These are phyloP conservation scores for Acanthamoeba sp. DNA, from an alignment of 208 protist genomes.

Conservation along the genomic window DNA sequence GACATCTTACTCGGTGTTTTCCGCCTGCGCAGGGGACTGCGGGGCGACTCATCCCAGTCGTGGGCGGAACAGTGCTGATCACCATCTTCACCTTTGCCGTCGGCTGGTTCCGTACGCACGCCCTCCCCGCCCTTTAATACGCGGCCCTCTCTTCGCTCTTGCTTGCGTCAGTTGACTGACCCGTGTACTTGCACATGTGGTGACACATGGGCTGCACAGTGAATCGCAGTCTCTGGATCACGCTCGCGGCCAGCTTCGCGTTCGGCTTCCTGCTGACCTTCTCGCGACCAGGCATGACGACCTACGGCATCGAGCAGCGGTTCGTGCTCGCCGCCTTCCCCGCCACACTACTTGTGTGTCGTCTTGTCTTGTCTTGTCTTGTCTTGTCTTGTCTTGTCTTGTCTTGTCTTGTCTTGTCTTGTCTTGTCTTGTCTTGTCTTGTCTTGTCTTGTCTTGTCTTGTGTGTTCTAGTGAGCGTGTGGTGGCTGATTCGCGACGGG, in stretches of 20 bases:
- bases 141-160: background rate
- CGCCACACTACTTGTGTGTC: no score
- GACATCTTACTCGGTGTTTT: background rate
- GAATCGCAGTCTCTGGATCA: constrained; percentile 10
- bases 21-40: background rate
- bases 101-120: background rate
- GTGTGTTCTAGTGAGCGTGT: no score
- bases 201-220: background rate
- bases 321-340: background rate
- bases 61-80: background rate
- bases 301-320: constrained; percentile 26
- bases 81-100: background rate
- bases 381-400: no score
- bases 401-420: no score
- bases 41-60: background rate
- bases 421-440: no score
- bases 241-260: constrained; percentile 2
- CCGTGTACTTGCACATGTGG: background rate
- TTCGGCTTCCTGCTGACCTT: constrained; percentile 45
- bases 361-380: no score
- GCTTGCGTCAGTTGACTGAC: background rate
- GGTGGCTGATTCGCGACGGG: no score
- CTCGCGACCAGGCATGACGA: background rate
- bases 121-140: background rate
- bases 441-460: no score